Base-by-base conservation (phyloP, 331 rosid species). In the Erythrophleum ivorense region DNA sequence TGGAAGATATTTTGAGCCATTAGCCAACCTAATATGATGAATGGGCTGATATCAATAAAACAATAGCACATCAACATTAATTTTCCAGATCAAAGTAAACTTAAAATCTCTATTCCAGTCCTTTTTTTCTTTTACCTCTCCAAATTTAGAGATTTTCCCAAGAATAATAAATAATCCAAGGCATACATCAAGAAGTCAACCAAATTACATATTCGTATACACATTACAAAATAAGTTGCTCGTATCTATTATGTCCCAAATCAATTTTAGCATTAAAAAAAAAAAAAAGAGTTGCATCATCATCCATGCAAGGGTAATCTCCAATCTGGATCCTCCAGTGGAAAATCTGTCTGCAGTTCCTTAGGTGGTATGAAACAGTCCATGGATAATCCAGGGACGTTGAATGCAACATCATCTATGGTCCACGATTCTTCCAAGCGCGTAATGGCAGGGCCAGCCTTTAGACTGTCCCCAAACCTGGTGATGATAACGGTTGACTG, bases 321-420 rank as follows among this genome's bases (percentile, higher is more conserved):
- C 90, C 91, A 88, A 73, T 88, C 87, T 19, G 84, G 76, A 49
- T 83, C 81, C 15, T 84, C 82, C 19, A 84, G 80, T 0, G 90
- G 83, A 58, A 18, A 78, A 48, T 85, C 82, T 15, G 73, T 90
- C 54, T 83, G 89, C 18, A 94, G 84, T 48, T 90, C 97, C 38
- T 83, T 85, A 0, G 98, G 98, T 9, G 97, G 96, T 34, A 94
- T 90, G 78, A 94, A 94, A 66, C 96, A 90, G 60, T 94, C 98
- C 82, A 87, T 72, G n/a, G 96, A 94, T 12, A 94, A 80, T 1
- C 98, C 98, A 0, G 89, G 90, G 13, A 92, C 98, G 18, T 94
- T 90, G 81, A 92, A 91, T 0, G 98, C 94, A 64, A 94, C 80
- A 64, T 94, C 98, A 83, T 94, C 98, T 19, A 94, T 92, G 77